These are phyloP conservation scores for Pseudopyricularia javanii DNA, from an alignment of 2,329 filamentous ascomycete genomes.

Conservation along the genomic window DNA sequence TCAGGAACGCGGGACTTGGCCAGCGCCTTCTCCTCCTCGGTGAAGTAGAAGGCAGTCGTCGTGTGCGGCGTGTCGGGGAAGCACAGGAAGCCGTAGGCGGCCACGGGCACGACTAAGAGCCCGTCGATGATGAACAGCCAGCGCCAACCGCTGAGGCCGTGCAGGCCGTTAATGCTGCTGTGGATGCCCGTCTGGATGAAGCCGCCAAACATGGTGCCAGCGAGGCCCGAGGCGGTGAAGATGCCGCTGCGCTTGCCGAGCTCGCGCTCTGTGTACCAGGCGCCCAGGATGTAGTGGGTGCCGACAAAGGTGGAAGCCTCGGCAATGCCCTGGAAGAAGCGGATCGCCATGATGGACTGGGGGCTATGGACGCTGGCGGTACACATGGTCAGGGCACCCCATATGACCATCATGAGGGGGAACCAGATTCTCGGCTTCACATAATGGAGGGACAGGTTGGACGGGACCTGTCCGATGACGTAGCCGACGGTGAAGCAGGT, in stretches of 20 bases:
- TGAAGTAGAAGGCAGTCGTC: conserved; percentile 36
- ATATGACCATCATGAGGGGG: conserved; percentile 49
- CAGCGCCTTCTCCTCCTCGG: conserved; percentile 18
- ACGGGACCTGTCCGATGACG: conserved; percentile 46
- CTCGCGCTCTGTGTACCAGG: conserved; percentile 49
- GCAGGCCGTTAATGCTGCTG: conserved; percentile 28
- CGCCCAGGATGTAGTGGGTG: conserved; percentile 46
- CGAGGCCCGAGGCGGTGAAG: conserved; percentile 46
- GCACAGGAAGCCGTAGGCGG: conserved; percentile 37
- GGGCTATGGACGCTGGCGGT: conserved; percentile 39
- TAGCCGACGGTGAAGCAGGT: conserved; percentile 34
- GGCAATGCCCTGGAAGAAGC: conserved; percentile 41
- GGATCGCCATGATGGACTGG: conserved; percentile 45
- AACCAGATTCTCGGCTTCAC: conserved; percentile 52
- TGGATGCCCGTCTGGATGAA: conserved; percentile 46
- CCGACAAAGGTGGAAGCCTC: conserved; percentile 46
- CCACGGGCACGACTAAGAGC: conserved; percentile 42
- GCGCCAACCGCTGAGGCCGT: conserved; percentile 41
- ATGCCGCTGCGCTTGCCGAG: conserved; percentile 49
- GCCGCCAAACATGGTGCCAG: conserved; percentile 49
- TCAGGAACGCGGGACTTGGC: conserved; percentile 24
- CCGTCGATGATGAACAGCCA: conserved; percentile 41
- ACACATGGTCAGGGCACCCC: conserved; percentile 52
- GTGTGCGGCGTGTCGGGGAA: conserved; percentile 41
- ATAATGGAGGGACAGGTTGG: conserved; percentile 50